phyloP scores from a whole-genome alignment of 2,329 filamentous ascomycete species.

The Trichoderma sp. region DNA sequence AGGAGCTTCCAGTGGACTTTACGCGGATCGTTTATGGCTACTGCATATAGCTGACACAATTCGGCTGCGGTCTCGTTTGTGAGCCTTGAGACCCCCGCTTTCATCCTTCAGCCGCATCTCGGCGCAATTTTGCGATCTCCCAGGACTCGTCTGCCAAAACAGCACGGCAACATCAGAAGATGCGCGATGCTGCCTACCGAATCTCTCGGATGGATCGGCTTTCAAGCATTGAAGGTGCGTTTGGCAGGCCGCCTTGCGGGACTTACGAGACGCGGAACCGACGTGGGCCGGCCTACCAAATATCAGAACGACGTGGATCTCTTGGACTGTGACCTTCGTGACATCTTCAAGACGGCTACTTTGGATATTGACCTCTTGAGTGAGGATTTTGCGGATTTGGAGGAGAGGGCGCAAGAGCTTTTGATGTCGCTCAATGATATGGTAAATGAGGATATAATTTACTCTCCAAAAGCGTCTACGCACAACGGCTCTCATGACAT shows the following conservation, averaged over 20 bases:
- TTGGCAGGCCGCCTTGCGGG: conserved; percentile 7
- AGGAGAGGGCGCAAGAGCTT: neutral
- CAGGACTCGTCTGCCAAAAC: neutral
- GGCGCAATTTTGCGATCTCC: neutral
- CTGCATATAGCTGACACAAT: neutral
- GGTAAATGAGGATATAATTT: neutral
- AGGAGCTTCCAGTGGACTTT: neutral
- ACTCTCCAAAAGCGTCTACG: neutral
- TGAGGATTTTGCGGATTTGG: neutral
- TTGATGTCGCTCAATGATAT: neutral
- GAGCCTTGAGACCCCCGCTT: neutral
- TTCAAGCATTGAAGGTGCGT: conserved; percentile 18
- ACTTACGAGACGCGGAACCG: neutral
- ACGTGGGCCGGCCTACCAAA: neutral
- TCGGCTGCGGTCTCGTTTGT: neutral
- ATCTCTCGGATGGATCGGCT: conserved; percentile 15
- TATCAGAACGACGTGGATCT: conserved; percentile 11
- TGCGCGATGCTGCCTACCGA: conserved; percentile 17
- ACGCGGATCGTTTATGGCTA: neutral
- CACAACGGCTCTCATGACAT: neutral
- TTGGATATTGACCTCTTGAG: neutral
- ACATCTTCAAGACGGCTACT: neutral
- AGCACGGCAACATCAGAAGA: neutral
- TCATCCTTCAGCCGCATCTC: conserved; percentile 10
- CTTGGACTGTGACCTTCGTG: conserved; percentile 15